phyloP scores from a whole-genome alignment of 768 basidiomycete genomes.

The Pleurotus citrinopileatus region DNA sequence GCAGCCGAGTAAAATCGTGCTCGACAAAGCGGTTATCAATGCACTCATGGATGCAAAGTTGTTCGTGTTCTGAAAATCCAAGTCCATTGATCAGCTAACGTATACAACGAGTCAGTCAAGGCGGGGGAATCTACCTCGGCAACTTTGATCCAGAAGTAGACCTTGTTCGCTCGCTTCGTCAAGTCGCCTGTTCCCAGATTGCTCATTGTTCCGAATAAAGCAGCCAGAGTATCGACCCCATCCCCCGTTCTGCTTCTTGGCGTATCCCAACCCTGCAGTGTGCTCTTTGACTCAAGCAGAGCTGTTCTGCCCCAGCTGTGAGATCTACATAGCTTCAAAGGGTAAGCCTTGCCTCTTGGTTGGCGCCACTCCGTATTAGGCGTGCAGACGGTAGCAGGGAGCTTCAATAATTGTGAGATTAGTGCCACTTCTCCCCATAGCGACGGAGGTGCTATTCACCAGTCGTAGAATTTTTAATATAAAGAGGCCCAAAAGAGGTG shows the following conservation, averaged over 20 bases:
- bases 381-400: conserved; percentile 20
- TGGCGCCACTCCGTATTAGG: conserved; percentile 38
- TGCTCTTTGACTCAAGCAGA: conserved; percentile 73
- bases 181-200: conserved; percentile 50
- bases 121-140: conserved; percentile 55
- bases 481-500: too few relatives aligned
- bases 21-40: conserved; percentile 60
- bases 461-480: too few relatives aligned
- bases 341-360: conserved; percentile 51
- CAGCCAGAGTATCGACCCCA: conserved; percentile 39
- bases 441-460: too few relatives aligned
- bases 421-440: too few relatives aligned
- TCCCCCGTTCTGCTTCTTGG: conserved; percentile 36
- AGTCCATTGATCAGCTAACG: conserved; percentile 7
- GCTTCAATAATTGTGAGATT: too few relatives aligned
- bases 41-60: conserved; percentile 71
- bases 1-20: conserved; percentile 54
- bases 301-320: conserved; percentile 71
- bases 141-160: conserved; percentile 77
- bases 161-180: conserved; percentile 51
- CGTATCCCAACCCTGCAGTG: conserved; percentile 63
- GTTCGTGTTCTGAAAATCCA: conserved; percentile 38
- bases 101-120: not conserved
- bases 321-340: conserved; percentile 68
- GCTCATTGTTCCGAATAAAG: conserved; percentile 55